Base-by-base conservation (phyloP, 768 basidiomycete species). In the Boletus rubescentipes region DNA sequence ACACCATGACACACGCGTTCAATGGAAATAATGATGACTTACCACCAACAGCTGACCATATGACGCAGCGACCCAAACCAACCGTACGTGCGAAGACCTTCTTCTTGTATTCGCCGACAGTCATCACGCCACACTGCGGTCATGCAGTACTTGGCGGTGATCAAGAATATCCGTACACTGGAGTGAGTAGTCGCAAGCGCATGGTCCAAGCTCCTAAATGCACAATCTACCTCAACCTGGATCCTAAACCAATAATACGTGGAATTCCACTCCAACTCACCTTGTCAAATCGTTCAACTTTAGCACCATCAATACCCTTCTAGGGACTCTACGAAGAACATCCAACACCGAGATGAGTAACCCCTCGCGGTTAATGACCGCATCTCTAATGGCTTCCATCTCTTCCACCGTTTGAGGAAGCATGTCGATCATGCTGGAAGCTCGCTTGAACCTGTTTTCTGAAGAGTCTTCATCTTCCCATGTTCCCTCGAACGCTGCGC, bases 151-250 rank as follows among this genome's bases (percentile, higher is more conserved):
- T 90, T 87, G 8, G 93, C 94, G 15, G 89, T 89, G 53, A 98
- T 88, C 31, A 98, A 67, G 70, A 98, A 98, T 66, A 98, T 85
- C 18, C 96, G 88, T 53, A 85, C 88, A 67, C 82, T 85, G 6
- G 90, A 87, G 70, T 93, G 80, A 7, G 96, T 98, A 1, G 97
- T 98, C 62, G 84, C 84, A 6, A 98, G 75, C 14, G 92, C 85
- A 68, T 86, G 77, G 62, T 97, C 94, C 31, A 96, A 77, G 66
- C 85, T 86, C 73, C 91, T 87, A 62, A 11, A 46, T 20, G n/a
- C 18, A 26, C 23, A 21, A 40, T 34, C 3, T 34, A 43, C 34
- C 12, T 51, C 30, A 29, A 29, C 5, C 12, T 41, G 23, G 16
- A 38, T 30, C 15, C 34, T 20, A 43, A 29, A 44, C 26, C 10